Evolutionary conservation across 176 grass and related monocot species (phyloP).

Genomic region (Triticum monococcum): DNA sequence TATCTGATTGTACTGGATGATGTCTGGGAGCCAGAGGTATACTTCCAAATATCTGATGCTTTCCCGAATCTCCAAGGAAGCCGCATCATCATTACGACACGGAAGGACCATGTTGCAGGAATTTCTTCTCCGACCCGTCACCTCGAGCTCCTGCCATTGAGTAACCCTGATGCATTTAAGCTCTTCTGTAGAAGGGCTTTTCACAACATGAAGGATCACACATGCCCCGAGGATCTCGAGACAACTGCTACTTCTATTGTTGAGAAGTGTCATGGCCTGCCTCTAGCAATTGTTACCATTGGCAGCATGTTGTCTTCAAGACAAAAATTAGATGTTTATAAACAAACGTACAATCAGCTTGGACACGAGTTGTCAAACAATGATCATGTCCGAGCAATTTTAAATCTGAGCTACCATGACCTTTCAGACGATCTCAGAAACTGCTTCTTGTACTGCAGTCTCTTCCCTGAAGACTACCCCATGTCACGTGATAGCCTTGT

Average conservation of each 20-base stretch:
- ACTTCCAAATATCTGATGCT: constrained; percentile 40
- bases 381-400: constrained; percentile 25
- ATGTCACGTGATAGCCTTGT: constrained; percentile 17
- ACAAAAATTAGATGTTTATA: constrained; percentile 26
- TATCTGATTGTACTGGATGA: constrained; percentile 69
- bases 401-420: constrained; percentile 36
- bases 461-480: constrained; percentile 24
- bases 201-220: constrained; percentile 9
- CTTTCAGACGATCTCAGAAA: constrained; percentile 12
- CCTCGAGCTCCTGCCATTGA: constrained; percentile 23
- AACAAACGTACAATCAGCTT: constrained; percentile 45
- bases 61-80: constrained; percentile 27
- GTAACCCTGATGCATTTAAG: background rate
- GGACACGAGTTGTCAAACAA: constrained; percentile 27
- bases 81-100: constrained; percentile 57
- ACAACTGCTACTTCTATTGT: constrained; percentile 45
- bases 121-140: constrained; percentile 10
- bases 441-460: constrained; percentile 32
- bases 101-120: constrained; percentile 42
- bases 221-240: constrained; percentile 35
- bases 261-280: constrained; percentile 44
- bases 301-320: constrained; percentile 49
- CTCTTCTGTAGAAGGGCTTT: constrained; percentile 45
- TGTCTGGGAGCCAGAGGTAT: constrained; percentile 56
- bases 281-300: constrained; percentile 39